Evolutionary conservation across 805 yeast species (phyloP).

Genomic region (Kuraishia hungarica): DNA sequence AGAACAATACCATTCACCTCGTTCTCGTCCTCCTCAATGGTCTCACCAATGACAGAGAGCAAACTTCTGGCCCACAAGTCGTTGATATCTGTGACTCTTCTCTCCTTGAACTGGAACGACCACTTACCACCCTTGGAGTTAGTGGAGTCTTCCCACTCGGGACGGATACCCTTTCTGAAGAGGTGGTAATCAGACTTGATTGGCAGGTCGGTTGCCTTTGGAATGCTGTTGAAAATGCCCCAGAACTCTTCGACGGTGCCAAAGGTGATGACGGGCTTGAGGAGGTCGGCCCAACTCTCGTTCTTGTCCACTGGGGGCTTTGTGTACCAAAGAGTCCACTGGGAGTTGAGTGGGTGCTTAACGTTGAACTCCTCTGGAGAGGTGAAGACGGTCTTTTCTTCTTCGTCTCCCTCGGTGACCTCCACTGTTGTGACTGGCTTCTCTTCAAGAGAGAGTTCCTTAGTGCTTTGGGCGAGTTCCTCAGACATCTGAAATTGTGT

Average conservation of each 20-base stretch:
- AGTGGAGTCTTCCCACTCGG: constrained; percentile 95
- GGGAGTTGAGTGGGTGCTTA: constrained; percentile 82
- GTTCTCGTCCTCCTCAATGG: constrained; percentile 73
- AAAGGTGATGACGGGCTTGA: constrained; percentile 88
- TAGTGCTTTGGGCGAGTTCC: constrained; percentile 23
- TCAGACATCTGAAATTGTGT: not conserved
- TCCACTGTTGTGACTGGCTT: constrained; percentile 10
- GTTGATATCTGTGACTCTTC: constrained; percentile 54
- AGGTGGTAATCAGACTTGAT: constrained; percentile 89
- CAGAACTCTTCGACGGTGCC: constrained; percentile 97
- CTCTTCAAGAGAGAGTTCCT: constrained; percentile 26
- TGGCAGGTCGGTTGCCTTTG: constrained; percentile 87
- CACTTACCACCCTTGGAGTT: constrained; percentile 93
- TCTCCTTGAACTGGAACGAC: constrained; percentile 69
- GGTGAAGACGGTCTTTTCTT: constrained; percentile 44
- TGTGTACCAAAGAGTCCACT: constrained; percentile 97
- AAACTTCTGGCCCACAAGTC: constrained; percentile 89
- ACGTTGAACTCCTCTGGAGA: constrained; percentile 58
- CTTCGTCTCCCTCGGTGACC: constrained; percentile 13
- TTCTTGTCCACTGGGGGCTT: constrained; percentile 75
- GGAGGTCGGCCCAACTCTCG: constrained; percentile 87
- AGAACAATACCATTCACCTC: constrained; percentile 93
- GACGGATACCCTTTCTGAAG: constrained; percentile 88
- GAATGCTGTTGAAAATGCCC: constrained; percentile 94
- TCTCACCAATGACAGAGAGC: constrained; percentile 90